Percentiles rank a stretch among this genome's conserved stretches.
phyloP scores from a whole-genome alignment of 139 green algal genomes.

The Closterium sp. region DNA sequence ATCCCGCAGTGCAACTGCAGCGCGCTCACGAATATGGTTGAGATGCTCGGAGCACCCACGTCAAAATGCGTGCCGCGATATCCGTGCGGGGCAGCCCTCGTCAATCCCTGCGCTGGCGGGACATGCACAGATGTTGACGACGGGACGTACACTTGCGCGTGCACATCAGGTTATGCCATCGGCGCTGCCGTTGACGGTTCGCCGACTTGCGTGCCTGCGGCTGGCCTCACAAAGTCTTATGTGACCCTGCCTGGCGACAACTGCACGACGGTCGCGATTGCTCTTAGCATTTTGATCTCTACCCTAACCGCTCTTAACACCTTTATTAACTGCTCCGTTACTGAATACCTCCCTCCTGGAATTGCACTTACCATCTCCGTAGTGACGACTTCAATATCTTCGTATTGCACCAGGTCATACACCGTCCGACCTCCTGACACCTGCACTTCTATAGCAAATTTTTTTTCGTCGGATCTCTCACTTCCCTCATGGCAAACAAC shows the following conservation, averaged over 20 bases:
- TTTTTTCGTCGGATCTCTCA: not conserved
- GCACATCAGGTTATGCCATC: not conserved
- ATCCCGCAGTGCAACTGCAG: not conserved
- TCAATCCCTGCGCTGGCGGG: not conserved
- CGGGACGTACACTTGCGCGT: slow-evolving; percentile 2
- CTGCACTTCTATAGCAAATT: not conserved
- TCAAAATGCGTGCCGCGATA: not conserved
- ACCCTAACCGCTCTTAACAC: not conserved
- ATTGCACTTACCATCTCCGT: not conserved
- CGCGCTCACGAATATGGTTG: not conserved
- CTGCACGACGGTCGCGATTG: not conserved
- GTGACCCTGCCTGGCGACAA: not conserved
- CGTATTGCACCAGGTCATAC: not conserved
- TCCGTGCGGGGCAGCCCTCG: not conserved
- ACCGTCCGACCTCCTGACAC: not conserved
- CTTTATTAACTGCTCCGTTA: slow-evolving; percentile 1
- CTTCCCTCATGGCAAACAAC: not conserved
- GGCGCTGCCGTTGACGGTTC: not conserved
- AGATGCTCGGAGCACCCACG: not conserved
- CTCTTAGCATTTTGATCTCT: not conserved
- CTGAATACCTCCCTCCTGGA: not conserved
- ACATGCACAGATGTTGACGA: not conserved
- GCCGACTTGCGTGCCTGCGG: not conserved
- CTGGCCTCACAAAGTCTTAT: not conserved
- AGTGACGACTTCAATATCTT: not conserved